Evolutionary conservation across 1,284 basidiomycete species (phyloP).

Genomic region (Cryptococcus deneoformans): DNA sequence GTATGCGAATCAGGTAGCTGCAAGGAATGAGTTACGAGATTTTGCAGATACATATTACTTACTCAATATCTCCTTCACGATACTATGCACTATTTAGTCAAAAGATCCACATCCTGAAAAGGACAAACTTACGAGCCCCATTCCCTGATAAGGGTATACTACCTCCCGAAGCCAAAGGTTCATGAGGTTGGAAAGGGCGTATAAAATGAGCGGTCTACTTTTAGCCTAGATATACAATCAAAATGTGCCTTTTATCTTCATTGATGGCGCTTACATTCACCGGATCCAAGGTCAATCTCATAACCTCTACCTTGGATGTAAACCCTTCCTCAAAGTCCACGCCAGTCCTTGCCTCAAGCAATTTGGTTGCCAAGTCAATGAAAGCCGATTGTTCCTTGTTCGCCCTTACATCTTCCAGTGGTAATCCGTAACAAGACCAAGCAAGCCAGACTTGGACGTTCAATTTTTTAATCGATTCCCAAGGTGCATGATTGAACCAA

Average conservation of each 20-base stretch:
- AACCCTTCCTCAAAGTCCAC: slow-evolving; percentile 62
- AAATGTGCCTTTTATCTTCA: not conserved
- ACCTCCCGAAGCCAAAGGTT: slow-evolving; percentile 50
- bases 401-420: slow-evolving; percentile 52
- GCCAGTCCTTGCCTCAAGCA: slow-evolving; percentile 72
- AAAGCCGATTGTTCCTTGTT: slow-evolving; percentile 54
- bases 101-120: not conserved
- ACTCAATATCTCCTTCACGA: slow-evolving; percentile 51
- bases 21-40: not conserved
- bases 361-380: slow-evolving; percentile 60
- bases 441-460: slow-evolving; percentile 76
- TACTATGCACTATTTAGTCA: slow-evolving; percentile 21
- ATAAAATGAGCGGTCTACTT: slow-evolving; percentile 68
- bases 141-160: slow-evolving; percentile 30
- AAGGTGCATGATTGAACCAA: slow-evolving; percentile 65
- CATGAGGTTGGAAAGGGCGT: slow-evolving; percentile 58
- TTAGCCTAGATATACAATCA: slow-evolving; percentile 18
- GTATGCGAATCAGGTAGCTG: slow-evolving; percentile 72
- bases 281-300: slow-evolving; percentile 75
- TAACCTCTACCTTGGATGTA: slow-evolving; percentile 57
- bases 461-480: slow-evolving; percentile 66
- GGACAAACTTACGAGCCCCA: slow-evolving; percentile 22
- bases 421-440: slow-evolving; percentile 74
- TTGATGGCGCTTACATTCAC: slow-evolving; percentile 57
- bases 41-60: not conserved